Evolutionary conservation across 2,329 filamentous ascomycete genomes (phyloP).

Genomic region (Phyllosticta citrichinensis): DNA sequence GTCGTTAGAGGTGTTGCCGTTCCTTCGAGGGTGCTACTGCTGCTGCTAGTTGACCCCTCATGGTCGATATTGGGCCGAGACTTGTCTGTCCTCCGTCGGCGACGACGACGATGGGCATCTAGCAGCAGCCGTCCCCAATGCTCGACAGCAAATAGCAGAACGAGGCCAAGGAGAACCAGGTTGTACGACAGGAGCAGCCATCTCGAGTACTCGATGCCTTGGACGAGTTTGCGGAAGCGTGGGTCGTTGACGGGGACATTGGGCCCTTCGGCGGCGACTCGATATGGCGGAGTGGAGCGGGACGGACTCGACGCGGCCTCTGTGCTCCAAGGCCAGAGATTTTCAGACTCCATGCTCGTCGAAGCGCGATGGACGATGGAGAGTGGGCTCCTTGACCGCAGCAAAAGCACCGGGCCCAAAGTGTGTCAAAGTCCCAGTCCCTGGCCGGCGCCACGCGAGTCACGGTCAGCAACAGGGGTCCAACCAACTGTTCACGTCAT

Average conservation of each 20-base stretch:
- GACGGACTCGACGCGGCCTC: not conserved
- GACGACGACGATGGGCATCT: constrained; percentile 7
- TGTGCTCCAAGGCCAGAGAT: not conserved
- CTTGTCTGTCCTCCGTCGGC: not conserved
- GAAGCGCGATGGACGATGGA: not conserved
- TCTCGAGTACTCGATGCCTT: constrained; percentile 29
- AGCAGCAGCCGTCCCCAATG: constrained; percentile 23
- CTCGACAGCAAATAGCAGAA: constrained; percentile 27
- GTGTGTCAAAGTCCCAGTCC: not conserved
- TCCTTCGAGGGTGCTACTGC: constrained; percentile 29
- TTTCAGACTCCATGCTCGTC: not conserved
- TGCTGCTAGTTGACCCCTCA: constrained; percentile 21
- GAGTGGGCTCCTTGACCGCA: not conserved
- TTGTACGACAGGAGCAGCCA: constrained; percentile 32
- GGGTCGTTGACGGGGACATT: constrained; percentile 24
- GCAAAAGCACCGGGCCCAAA: not conserved
- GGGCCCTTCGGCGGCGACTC: not conserved
- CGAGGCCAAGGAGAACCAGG: constrained; percentile 25
- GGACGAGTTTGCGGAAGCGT: constrained; percentile 25
- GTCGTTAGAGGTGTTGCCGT: constrained; percentile 23
- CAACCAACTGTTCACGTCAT: not conserved
- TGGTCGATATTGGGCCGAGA: not conserved
- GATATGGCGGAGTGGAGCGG: not conserved
- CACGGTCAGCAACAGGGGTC: not conserved
- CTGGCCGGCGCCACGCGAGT: not conserved